Evolutionary conservation across 805 yeast species (phyloP), one percentile per base, ranked within the genome.

Genomic region (Cyberlindnera euphorbiiphila): DNA sequence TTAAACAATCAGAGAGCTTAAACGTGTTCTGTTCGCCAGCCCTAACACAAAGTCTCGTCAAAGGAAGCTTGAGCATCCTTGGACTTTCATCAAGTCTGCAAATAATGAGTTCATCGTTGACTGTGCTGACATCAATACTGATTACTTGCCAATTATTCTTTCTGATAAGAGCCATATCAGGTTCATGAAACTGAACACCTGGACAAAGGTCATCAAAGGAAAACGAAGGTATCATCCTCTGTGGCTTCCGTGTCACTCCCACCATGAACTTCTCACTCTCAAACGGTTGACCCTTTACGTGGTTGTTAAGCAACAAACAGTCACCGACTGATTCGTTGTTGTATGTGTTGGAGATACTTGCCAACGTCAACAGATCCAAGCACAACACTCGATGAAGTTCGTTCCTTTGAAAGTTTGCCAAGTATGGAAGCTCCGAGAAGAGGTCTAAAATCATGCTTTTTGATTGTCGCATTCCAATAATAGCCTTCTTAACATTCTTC

Each of bases 81-180:
- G 81, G 81, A 1, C 47, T 48, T 0, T 50, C 34, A 19, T 61
- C 66, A 25, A 65, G 56, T 43, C 73, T 69, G 4, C 82, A 60
- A 4, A 87, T 40, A 0, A 81, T 45, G 19, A 88, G 60, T 51
- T 76, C 80, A 0, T 80, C 83, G 8, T 80, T 70, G 8, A 65
- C 49, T 0, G 73, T 61, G 44, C 86, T 78, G 8, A 76, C 52
- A 49, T 81, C 89, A 17, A 88, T 57, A 1, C 81, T 66, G 1
- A 85, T 60, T 1, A 81, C 71, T 4, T 66, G 50, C 89, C 88
- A 82, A 15, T 60, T 56, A 1, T 55, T 39, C 0, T 85, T 84
- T 28, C 49, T 31, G 7, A 42, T 44, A 4, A 47, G 28, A 2
- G 26, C 34, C 28, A 39, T 37, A 16, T 39, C 49, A 17, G 32